Percentiles rank a stretch among this genome's conserved stretches.
phyloP scores from a whole-genome alignment of 2,329 filamentous ascomycete species.

The Lomentospora prolificans region DNA sequence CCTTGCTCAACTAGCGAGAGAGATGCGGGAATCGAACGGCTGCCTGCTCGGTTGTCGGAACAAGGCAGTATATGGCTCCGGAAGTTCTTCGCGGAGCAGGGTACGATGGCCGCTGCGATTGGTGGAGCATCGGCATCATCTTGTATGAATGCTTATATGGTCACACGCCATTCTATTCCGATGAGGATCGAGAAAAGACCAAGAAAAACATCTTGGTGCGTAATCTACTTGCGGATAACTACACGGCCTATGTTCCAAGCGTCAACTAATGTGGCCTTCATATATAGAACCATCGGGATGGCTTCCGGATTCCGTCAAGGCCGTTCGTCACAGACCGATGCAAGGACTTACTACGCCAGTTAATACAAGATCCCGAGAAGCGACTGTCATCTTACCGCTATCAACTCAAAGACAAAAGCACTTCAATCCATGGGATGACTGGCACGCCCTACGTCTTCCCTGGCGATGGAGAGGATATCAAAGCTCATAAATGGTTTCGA shows the following conservation, averaged over 20 bases:
- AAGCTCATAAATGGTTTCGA: slow-evolving; percentile 76
- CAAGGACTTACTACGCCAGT: slow-evolving; percentile 62
- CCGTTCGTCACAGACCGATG: slow-evolving; percentile 59
- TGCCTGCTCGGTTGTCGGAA: slow-evolving; percentile 82
- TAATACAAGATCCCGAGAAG: slow-evolving; percentile 64
- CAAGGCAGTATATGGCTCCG: slow-evolving; percentile 96
- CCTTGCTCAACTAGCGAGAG: slow-evolving; percentile 61
- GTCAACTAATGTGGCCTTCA: not conserved
- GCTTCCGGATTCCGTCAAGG: slow-evolving; percentile 60
- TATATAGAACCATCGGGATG: slow-evolving; percentile 55
- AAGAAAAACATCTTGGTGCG: slow-evolving; percentile 75
- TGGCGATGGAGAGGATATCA: slow-evolving; percentile 83
- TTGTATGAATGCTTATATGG: slow-evolving; percentile 92
- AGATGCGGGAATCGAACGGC: slow-evolving; percentile 57
- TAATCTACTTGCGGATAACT: slow-evolving; percentile 13
- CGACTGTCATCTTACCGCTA: slow-evolving; percentile 73
- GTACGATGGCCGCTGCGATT: slow-evolving; percentile 92
- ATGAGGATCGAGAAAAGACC: slow-evolving; percentile 67
- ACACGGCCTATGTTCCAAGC: too few species aligned
- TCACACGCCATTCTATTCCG: slow-evolving; percentile 77
- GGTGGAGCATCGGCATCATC: slow-evolving; percentile 94
- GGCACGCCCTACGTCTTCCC: slow-evolving; percentile 59
- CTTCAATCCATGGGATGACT: slow-evolving; percentile 11
- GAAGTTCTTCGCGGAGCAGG: slow-evolving; percentile 74
- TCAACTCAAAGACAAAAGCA: slow-evolving; percentile 47